These are phyloP conservation scores for Phytophthora ramorum DNA, from an alignment of 352 stramenopile genomes.

Conservation along the genomic window DNA sequence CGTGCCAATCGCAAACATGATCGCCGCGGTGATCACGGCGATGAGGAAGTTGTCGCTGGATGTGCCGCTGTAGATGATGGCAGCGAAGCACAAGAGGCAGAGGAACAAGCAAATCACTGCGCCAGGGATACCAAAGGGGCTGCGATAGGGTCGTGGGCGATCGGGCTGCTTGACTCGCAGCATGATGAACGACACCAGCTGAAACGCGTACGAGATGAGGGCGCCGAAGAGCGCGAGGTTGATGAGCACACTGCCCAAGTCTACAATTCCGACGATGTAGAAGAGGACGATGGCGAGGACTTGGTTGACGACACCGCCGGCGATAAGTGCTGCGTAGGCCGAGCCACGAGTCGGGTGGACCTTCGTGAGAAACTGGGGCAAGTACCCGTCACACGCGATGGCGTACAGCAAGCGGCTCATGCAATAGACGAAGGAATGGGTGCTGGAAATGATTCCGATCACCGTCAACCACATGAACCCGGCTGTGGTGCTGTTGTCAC, in stretches of 20 bases:
- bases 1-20: slow-evolving; percentile 56
- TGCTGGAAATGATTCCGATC: slow-evolving; percentile 64
- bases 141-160: slow-evolving; percentile 58
- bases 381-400: slow-evolving; percentile 68
- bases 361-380: slow-evolving; percentile 62
- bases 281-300: slow-evolving; percentile 58
- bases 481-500: slow-evolving; percentile 62
- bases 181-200: slow-evolving; percentile 68
- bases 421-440: slow-evolving; percentile 79
- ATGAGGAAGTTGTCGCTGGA: slow-evolving; percentile 66
- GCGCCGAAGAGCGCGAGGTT: slow-evolving; percentile 68
- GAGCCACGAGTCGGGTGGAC: slow-evolving; percentile 52
- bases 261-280: slow-evolving; percentile 64
- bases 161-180: slow-evolving; percentile 60
- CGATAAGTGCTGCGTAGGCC: slow-evolving; percentile 55
- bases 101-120: slow-evolving; percentile 58
- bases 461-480: slow-evolving; percentile 74
- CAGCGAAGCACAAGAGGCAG: slow-evolving; percentile 50
- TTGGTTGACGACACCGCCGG: slow-evolving; percentile 46
- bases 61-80: slow-evolving; percentile 71
- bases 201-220: slow-evolving; percentile 72
- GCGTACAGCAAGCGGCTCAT: slow-evolving; percentile 69
- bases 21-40: slow-evolving; percentile 53
- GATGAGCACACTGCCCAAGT: slow-evolving; percentile 70
- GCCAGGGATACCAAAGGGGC: slow-evolving; percentile 60